Evolutionary conservation across 2,329 filamentous ascomycete genomes (phyloP).

Genomic region (Pseudogymnoascus sp.): DNA sequence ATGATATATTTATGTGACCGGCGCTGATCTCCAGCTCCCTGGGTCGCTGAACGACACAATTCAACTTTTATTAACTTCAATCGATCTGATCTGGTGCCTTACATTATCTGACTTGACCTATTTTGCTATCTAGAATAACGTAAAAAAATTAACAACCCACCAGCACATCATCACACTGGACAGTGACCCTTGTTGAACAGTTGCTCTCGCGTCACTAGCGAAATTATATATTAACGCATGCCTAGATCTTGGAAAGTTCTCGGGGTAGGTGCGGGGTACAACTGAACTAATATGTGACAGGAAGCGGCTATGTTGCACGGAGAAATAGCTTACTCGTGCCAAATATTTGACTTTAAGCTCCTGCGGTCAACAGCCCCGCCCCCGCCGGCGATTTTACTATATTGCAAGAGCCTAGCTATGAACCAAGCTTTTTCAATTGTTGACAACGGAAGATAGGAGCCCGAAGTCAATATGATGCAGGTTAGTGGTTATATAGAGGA

Average conservation of each 20-base stretch:
- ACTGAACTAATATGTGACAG: background rate
- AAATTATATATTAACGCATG: conserved; percentile 6
- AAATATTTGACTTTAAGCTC: conserved; percentile 1
- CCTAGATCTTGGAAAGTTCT: background rate
- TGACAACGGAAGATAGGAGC: background rate
- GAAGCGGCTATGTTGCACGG: background rate
- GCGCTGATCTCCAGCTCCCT: background rate
- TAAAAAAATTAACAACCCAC: background rate
- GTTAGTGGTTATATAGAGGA: background rate
- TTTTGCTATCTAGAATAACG: background rate
- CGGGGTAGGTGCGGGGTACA: conserved; percentile 2
- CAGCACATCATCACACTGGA: background rate
- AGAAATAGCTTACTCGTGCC: conserved; percentile 5
- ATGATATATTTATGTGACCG: background rate
- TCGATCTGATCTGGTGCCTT: conserved; percentile 1
- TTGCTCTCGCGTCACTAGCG: background rate
- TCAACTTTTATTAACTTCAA: conserved; percentile 1
- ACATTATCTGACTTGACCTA: background rate
- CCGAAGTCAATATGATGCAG: background rate
- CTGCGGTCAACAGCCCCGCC: background rate
- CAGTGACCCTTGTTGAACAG: background rate
- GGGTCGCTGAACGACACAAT: background rate
- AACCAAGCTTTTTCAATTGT: background rate
- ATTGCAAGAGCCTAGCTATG: background rate
- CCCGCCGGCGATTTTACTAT: background rate